Conservation (phyloP, 192 early-diverging fungal species). For the Umbelopsis sp. region DNA sequence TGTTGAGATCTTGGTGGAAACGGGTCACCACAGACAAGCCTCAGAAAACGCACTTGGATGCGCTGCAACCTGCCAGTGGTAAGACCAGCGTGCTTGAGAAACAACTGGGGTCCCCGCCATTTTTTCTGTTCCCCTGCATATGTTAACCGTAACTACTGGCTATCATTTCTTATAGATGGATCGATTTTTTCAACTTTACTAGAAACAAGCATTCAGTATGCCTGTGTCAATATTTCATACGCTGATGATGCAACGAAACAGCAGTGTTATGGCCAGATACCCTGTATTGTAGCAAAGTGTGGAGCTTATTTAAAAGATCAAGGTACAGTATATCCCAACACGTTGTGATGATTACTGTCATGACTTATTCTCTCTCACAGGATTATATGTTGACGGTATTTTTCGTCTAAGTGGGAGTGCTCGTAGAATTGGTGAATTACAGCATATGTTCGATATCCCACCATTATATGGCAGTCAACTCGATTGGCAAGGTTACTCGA, state of each 20-base stretch:
- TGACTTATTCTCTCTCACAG: background rate
- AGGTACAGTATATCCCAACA: slow-evolving; percentile 2
- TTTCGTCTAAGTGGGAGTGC: slow-evolving; percentile 79
- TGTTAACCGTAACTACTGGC: background rate
- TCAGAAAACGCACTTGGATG: background rate
- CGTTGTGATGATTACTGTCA: background rate
- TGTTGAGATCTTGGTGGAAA: slow-evolving; percentile 15
- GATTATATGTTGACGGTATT: slow-evolving; percentile 58
- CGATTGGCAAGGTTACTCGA: slow-evolving; percentile 69
- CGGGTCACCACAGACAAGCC: slow-evolving; percentile 16
- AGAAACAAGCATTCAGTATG: slow-evolving; percentile 25
- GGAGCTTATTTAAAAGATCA: slow-evolving; percentile 42
- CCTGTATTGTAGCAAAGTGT: slow-evolving; percentile 40
- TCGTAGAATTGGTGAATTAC: slow-evolving; percentile 72
- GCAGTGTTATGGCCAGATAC: slow-evolving; percentile 30
- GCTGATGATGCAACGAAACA: slow-evolving; percentile 26
- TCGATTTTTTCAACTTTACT: slow-evolving; percentile 31
- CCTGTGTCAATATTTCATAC: slow-evolving; percentile 28
- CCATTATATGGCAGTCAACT: slow-evolving; percentile 66
- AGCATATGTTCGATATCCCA: slow-evolving; percentile 66
- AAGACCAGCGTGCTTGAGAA: background rate
- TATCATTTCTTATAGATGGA: background rate
- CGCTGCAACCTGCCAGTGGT: background rate
- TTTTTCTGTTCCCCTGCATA: slow-evolving; percentile 16
- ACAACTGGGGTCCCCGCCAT: background rate